Conservation (phyloP, 169 alveolate species). For the Plasmodium adleri region DNA sequence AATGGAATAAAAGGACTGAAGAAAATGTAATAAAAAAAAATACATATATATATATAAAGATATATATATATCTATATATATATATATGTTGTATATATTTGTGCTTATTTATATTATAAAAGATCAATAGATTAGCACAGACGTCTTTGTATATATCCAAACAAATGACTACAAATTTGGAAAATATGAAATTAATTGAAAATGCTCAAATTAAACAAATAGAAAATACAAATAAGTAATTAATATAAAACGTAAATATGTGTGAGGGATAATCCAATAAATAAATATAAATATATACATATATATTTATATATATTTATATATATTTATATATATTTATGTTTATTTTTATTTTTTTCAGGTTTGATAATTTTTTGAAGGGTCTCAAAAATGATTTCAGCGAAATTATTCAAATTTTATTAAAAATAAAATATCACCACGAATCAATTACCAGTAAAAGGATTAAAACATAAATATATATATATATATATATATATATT, state of each 20-base stretch:
- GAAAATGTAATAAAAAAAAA: conserved; percentile 76
- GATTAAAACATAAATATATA: neutral
- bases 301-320: neutral
- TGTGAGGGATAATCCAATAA: neutral
- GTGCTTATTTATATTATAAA: neutral
- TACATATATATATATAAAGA: neutral
- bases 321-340: too few relatives aligned
- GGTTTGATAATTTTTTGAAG: conserved; percentile 69
- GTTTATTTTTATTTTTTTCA: conserved; percentile 7
- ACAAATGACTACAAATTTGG: conserved; percentile 76
- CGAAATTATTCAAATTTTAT: conserved; percentile 57
- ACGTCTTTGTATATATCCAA: conserved; percentile 59
- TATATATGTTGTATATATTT: neutral
- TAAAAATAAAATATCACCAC: conserved; percentile 71
- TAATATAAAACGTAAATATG: neutral
- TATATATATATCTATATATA: too few relatives aligned
- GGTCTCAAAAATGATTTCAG: conserved; percentile 60
- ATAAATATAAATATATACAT: neutral
- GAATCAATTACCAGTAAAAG: conserved; percentile 66
- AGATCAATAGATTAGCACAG: conserved; percentile 69
- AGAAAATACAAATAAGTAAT: conserved; percentile 75
- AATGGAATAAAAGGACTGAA: conserved; percentile 86
- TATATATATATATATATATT: neutral
- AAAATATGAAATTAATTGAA: conserved; percentile 74
- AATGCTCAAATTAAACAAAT: conserved; percentile 74